Conservation (phyloP, 1,139 yeast species). For the Blastobotrys niveus region DNA sequence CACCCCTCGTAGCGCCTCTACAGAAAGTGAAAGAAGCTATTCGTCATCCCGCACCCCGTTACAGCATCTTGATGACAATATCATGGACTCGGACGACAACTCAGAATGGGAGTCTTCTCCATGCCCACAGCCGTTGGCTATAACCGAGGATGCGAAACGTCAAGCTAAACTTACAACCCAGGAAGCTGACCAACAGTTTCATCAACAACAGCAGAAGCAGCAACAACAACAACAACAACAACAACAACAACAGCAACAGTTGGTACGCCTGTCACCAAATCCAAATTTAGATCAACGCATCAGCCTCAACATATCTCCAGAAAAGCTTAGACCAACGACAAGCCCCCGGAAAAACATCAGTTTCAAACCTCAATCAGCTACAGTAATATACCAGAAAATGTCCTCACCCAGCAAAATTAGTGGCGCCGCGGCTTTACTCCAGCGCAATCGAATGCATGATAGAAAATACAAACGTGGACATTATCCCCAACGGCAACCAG, state of each 20-base stretch:
- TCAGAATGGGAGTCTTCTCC: constrained; percentile 12
- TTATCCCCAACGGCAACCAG: too few relatives aligned
- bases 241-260: too few relatives aligned
- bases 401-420: constrained; percentile 11
- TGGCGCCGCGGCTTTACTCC: constrained; percentile 10
- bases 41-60: background rate
- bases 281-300: too few relatives aligned
- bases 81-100: constrained; percentile 14
- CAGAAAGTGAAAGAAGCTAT: background rate
- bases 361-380: constrained; percentile 2
- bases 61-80: constrained; percentile 3
- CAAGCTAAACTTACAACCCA: background rate
- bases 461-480: too few relatives aligned
- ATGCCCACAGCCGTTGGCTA: background rate
- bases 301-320: too few relatives aligned
- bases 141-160: background rate
- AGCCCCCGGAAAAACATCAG: constrained; percentile 1
- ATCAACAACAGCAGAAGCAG: too few relatives aligned
- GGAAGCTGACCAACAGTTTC: too few relatives aligned
- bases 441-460: constrained; percentile 8
- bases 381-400: constrained; percentile 8
- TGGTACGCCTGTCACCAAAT: too few relatives aligned
- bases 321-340: too few relatives aligned
- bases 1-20: background rate
- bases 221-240: too few relatives aligned